phyloP scores from a whole-genome alignment of 78 protist species.

The Capsaspora owczarzaki region DNA sequence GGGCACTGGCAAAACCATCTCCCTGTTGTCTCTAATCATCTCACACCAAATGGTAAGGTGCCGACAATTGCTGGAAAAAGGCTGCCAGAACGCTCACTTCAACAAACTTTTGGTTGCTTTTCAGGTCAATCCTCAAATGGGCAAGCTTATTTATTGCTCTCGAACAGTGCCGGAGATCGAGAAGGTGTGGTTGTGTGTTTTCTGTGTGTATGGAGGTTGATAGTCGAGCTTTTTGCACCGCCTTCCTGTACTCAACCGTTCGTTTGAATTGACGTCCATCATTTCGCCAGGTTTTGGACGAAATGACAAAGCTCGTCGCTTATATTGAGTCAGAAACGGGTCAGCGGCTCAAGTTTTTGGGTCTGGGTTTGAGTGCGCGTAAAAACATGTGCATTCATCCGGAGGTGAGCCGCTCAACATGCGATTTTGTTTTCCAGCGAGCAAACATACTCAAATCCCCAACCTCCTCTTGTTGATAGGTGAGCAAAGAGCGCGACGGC shows the following conservation, averaged over 20 bases:
- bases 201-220: background rate
- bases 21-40: conserved; percentile 76
- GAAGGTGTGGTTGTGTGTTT: conserved; percentile 32
- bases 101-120: conserved; percentile 1
- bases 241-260: too few species aligned
- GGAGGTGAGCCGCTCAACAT: conserved; percentile 9
- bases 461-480: background rate
- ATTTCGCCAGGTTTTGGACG: conserved; percentile 54
- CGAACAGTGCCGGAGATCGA: conserved; percentile 96
- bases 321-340: conserved; percentile 42
- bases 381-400: conserved; percentile 80
- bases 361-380: conserved; percentile 78
- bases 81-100: background rate
- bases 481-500: conserved; percentile 13
- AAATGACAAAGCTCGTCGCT: conserved; percentile 53
- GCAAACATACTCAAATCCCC: background rate
- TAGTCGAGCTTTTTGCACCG: too few species aligned
- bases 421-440: background rate
- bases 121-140: conserved; percentile 35
- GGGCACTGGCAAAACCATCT: conserved; percentile 98
- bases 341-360: conserved; percentile 29
- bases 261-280: background rate
- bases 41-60: conserved; percentile 50
- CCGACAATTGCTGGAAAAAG: background rate
- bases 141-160: conserved; percentile 89